Evolutionary conservation across 2,329 filamentous ascomycete genomes (phyloP).

Genomic region (Penicillium brasilianum): DNA sequence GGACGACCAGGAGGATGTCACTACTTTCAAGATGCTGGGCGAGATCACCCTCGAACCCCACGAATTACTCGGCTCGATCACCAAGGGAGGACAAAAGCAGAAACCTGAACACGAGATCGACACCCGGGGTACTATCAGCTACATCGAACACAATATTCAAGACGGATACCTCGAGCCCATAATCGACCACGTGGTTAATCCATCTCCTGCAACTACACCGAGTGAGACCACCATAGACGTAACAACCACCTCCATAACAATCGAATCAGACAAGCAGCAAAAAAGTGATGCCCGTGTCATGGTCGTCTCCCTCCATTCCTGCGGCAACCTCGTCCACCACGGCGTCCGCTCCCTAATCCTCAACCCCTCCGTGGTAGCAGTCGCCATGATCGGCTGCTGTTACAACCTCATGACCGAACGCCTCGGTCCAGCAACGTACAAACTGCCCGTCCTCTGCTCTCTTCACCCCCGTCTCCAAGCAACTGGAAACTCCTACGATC

Average conservation of each 20-base stretch:
- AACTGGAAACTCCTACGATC: constrained; percentile 76
- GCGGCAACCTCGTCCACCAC: constrained; percentile 95
- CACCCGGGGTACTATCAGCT: constrained; percentile 42
- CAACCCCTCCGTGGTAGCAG: constrained; percentile 83
- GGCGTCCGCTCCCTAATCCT: constrained; percentile 83
- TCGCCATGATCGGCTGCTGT: constrained; percentile 96
- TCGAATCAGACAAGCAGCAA: constrained; percentile 13
- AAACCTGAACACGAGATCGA: constrained; percentile 25
- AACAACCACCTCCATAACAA: not conserved
- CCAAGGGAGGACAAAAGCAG: constrained; percentile 19
- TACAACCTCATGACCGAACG: constrained; percentile 96
- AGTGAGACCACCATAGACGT: constrained; percentile 9
- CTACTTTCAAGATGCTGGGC: constrained; percentile 41
- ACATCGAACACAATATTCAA: constrained; percentile 50
- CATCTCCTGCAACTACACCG: constrained; percentile 8
- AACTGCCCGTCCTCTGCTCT: constrained; percentile 76
- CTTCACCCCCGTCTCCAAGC: constrained; percentile 70
- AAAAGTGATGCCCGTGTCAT: constrained; percentile 60
- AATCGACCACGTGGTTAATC: constrained; percentile 38
- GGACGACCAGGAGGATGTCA: constrained; percentile 27
- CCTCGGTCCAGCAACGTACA: constrained; percentile 83
- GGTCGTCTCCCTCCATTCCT: constrained; percentile 95
- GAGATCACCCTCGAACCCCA: constrained; percentile 40
- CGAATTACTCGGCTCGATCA: constrained; percentile 29
- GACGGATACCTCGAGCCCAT: constrained; percentile 47